Conservation (phyloP, 176 grass and related monocot species). For the Zoysia japonica region DNA sequence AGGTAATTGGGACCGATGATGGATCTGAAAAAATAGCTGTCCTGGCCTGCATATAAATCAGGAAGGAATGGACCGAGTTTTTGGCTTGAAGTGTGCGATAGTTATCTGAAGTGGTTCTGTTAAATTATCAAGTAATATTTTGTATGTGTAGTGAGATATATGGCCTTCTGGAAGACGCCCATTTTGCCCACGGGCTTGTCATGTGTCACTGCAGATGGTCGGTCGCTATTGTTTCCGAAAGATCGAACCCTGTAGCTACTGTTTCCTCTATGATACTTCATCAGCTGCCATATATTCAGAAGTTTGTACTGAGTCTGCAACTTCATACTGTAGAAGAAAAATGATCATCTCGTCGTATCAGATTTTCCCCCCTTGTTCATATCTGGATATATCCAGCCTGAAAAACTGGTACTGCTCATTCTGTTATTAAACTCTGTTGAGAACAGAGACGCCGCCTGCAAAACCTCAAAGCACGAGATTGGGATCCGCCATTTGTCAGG, state of each 20-base stretch:
- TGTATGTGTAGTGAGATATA: slow-evolving; percentile 44
- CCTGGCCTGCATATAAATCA: neutral
- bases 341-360: neutral
- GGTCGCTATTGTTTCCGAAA: slow-evolving; percentile 30
- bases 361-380: neutral
- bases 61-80: slow-evolving; percentile 2
- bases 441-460: neutral
- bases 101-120: slow-evolving; percentile 20
- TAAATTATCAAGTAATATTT: slow-evolving; percentile 17
- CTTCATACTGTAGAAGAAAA: slow-evolving; percentile 9
- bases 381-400: neutral
- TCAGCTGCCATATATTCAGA: slow-evolving; percentile 22
- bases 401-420: neutral
- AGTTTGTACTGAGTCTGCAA: slow-evolving; percentile 12
- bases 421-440: neutral
- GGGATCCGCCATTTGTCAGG: no score
- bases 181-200: slow-evolving; percentile 44
- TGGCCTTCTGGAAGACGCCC: slow-evolving; percentile 39
- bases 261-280: slow-evolving; percentile 34
- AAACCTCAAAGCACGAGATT: no score
- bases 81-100: slow-evolving; percentile 5
- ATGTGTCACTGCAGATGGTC: slow-evolving; percentile 44
- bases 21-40: slow-evolving; percentile 32
- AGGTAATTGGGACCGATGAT: slow-evolving; percentile 26
- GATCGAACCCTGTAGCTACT: slow-evolving; percentile 9